Evolutionary conservation across 1,284 basidiomycete genomes (phyloP).

Genomic region (Sporisorium sorghi): DNA sequence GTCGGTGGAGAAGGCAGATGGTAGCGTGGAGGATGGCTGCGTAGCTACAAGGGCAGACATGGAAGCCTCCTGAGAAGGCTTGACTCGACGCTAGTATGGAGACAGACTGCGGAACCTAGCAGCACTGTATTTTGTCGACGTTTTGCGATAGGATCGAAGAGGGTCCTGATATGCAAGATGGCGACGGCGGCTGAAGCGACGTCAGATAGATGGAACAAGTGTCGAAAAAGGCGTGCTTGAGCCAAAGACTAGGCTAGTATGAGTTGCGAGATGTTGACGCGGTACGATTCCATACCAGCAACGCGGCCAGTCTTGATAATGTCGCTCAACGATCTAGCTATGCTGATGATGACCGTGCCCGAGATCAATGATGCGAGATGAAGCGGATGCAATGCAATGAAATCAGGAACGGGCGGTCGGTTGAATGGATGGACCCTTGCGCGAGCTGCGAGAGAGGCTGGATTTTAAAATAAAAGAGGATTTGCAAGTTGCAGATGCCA

Average conservation of each 20-base stretch:
- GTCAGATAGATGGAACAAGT: conserved; percentile 20
- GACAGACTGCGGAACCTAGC: not conserved
- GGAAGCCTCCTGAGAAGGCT: not conserved
- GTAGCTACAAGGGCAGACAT: conserved; percentile 19
- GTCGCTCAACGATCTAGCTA: not conserved
- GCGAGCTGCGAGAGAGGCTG: too few species aligned
- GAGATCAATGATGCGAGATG: not conserved
- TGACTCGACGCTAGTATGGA: not conserved
- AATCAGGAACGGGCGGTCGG: conserved; percentile 16
- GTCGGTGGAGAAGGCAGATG: conserved; percentile 3
- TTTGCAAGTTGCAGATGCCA: conserved; percentile 25
- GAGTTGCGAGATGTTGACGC: not conserved
- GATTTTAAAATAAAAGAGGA: conserved; percentile 2
- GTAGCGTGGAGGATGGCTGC: not conserved
- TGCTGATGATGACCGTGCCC: not conserved
- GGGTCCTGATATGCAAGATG: not conserved
- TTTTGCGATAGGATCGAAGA: not conserved
- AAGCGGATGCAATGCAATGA: not conserved
- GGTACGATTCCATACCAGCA: conserved; percentile 16
- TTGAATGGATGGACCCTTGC: conserved; percentile 12
- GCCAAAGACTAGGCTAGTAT: not conserved
- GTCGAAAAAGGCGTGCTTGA: not conserved
- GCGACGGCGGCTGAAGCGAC: not conserved
- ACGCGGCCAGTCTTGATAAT: conserved; percentile 3
- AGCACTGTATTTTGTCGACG: not conserved